Base-by-base conservation (phyloP, 2,329 filamentous ascomycete genomes). In the Colletotrichum aenigma region DNA sequence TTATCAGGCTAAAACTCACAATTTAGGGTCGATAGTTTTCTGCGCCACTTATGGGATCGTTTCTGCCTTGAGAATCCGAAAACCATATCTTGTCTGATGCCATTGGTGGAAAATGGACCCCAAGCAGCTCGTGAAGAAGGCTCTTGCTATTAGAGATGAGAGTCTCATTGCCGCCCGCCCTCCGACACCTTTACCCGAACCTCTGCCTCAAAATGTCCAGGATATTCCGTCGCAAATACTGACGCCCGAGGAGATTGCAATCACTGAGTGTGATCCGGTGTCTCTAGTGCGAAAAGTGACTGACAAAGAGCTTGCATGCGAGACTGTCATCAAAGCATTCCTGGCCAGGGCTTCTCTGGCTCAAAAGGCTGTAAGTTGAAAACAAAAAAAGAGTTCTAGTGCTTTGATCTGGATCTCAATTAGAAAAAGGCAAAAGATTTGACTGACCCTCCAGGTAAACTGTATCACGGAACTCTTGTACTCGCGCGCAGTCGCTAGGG, bases 401-500 rank as follows among this genome's bases (percentile, higher is more conserved):
- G 30, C 30, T 32, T 10, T 32, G 30, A 32, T 32, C 1, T 32
- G 9, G 9, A 32, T 32, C 3, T 32, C 3, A 3, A 3, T 9
- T 32, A 10, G 30, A 9, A 32, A 32, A 3, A 32, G 30, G 30
- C 30, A 32, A 10, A 32, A 3, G 3, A 32, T 32, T 32, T 32
- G 38, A 48, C 43, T 6, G n/a, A n/a, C 5, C 5, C 16, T 34
- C 6, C 43, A 48, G 43, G 16, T 48, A 48, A 48, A 48, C 16
- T 48, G 43, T 12, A 48, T 48, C 43, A 48, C 43, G 16, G 43
- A 48, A 10, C 43, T 48, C 15, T n/a, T 48, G 9, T 48, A 48
- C 43, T 18, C 43, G 7, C 43, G n/a, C 9, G 43, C 43, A 6
- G n/a, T 48, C 43, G n/a, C 43, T 1, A 48, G 83, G 1, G 83